A percentile compares a stretch with the other conserved stretches of the same genome.
phyloP scores from a whole-genome alignment of 192 early-diverging fungal species.

The Coemansia sp. region DNA sequence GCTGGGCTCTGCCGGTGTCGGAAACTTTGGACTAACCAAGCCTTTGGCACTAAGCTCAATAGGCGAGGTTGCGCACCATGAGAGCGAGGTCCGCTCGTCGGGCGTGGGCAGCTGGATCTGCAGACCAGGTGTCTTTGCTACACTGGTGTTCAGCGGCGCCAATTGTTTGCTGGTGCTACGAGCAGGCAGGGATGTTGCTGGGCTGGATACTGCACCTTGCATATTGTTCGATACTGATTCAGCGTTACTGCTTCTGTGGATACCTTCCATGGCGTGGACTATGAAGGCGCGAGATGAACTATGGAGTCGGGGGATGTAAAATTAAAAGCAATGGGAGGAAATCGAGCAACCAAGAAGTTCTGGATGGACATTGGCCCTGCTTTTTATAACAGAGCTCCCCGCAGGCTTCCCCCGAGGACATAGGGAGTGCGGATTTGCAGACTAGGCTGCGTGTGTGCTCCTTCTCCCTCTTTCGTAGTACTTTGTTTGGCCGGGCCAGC shows the following conservation, averaged over 20 bases:
- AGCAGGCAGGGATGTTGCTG: neutral
- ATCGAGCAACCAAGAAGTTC: neutral
- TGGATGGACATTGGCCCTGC: neutral
- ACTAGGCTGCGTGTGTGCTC: neutral
- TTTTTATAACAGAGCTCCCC: constrained; percentile 2
- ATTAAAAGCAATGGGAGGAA: neutral
- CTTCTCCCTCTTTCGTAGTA: neutral
- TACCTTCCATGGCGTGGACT: neutral
- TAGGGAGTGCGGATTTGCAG: neutral
- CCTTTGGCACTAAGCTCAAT: neutral
- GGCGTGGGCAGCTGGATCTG: constrained; percentile 10
- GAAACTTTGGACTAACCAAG: constrained; percentile 26
- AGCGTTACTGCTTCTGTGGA: neutral
- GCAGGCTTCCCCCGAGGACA: neutral
- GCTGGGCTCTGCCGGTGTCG: constrained; percentile 8
- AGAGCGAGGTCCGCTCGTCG: neutral
- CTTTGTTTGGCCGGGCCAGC: neutral
- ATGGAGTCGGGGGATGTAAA: neutral
- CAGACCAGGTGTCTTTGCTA: neutral
- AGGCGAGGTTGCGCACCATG: neutral
- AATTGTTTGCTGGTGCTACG: constrained; percentile 1
- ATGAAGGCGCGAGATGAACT: neutral
- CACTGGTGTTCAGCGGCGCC: neutral
- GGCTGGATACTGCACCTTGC: neutral
- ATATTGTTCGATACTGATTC: neutral